Evolutionary conservation across 2,329 filamentous ascomycete species (phyloP).

Genomic region (Coniochaeta sp.): DNA sequence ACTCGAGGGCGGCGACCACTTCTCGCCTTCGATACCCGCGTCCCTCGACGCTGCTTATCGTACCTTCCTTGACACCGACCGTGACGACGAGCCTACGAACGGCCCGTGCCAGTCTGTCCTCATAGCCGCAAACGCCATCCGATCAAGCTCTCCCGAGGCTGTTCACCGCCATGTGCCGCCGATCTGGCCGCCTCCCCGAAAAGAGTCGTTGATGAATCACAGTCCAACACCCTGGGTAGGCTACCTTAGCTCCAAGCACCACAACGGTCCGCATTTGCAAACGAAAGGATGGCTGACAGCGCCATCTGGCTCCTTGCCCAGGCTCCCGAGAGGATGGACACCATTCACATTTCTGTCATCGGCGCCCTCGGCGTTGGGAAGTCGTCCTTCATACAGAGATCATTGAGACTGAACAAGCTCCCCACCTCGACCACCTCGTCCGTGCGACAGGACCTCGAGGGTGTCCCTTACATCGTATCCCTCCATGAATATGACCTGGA

Average conservation of each 20-base stretch:
- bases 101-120: background rate
- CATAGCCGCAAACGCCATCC: slow-evolving; percentile 1
- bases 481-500: slow-evolving; percentile 61
- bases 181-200: slow-evolving; percentile 36
- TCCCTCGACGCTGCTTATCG: background rate
- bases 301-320: slow-evolving; percentile 1
- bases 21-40: background rate
- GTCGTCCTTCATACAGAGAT: slow-evolving; percentile 59
- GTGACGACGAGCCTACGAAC: background rate
- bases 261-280: background rate
- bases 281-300: slow-evolving; percentile 2
- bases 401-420: slow-evolving; percentile 45
- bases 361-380: slow-evolving; percentile 61
- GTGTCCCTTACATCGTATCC: slow-evolving; percentile 49
- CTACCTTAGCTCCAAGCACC: background rate
- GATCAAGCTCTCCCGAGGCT: background rate
- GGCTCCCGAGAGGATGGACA: slow-evolving; percentile 37
- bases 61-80: background rate
- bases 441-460: slow-evolving; percentile 51
- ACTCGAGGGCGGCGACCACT: background rate
- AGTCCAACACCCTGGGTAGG: slow-evolving; percentile 20
- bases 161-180: slow-evolving; percentile 29
- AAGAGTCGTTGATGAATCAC: slow-evolving; percentile 36
- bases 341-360: slow-evolving; percentile 59
- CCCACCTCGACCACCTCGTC: slow-evolving; percentile 48